Base-by-base conservation (phyloP, 1,139 yeast genomes). In the Ogataea hybrid region DNA sequence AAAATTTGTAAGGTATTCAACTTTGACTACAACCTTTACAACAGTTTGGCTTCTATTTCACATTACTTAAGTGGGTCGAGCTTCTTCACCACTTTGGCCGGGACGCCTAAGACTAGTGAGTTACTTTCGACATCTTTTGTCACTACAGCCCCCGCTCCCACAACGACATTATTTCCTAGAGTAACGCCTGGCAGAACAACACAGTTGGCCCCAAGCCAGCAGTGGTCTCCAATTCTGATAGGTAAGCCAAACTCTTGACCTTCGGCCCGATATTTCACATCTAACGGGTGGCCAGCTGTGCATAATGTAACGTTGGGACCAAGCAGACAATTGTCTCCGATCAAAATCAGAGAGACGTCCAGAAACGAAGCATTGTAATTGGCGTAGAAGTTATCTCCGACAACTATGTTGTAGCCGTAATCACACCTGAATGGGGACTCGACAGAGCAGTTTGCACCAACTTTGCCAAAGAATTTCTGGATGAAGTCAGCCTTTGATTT, bases 61-160 rank as follows among this genome's bases (percentile, higher is more conserved):
- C 12, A 3, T 23, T 23, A 12, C n/a, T 23, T 23, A 3, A 23
- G 27, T 23, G 25, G 47, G 39, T 40, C 79, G 64, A 7, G 77
- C 76, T 21, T 29, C 32, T 18, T 29, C 15, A 77, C 56, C 6
- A 79, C 74, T 49, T 59, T 70, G 2, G 79, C 86, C 0, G 88
- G 89, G 21, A 69, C 68, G 0, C 89, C 89, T 10, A 66, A 82
- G n/a, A 72, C 80, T 17, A 81, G 73, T 65, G 6, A 73, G 65
- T 1, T 84, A 81, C 17, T 36, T 15, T 32, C 35, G 7, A 81
- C 71, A 48, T 73, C 76, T 48, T 64, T 73, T 28, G 71, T 71
- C 18, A 83, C 87, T 2, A 81, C 80, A 6, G 80, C 64, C 3
- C 86, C 87, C 6, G 89, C 86, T 5, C 82, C 90, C 36, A 83